Conservation (phyloP, 2,329 filamentous ascomycete species). For the Colletotrichum sp. region DNA sequence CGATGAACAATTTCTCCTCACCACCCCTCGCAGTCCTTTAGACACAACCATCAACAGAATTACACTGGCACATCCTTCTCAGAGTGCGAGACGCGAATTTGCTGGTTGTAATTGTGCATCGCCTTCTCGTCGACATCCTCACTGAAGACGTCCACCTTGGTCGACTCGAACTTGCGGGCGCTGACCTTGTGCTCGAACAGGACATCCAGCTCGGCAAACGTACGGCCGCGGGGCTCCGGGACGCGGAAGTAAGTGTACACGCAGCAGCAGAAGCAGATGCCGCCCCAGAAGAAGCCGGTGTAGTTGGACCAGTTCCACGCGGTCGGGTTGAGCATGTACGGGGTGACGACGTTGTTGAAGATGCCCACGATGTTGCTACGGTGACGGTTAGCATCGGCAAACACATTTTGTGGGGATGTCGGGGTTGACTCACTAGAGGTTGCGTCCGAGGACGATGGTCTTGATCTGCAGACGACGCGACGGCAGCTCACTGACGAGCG, state of each 20-base stretch:
- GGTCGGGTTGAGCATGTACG: constrained; percentile 89
- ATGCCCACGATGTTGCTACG: constrained; percentile 79
- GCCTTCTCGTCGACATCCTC: constrained; percentile 51
- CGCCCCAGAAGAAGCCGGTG: constrained; percentile 88
- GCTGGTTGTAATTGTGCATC: constrained; percentile 53
- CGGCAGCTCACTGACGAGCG: constrained; percentile 83
- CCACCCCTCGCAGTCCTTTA: neutral
- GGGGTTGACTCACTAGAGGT: constrained; percentile 63
- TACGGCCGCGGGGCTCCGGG: constrained; percentile 80
- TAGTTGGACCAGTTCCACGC: constrained; percentile 91
- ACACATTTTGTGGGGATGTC: neutral
- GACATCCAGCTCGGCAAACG: constrained; percentile 86
- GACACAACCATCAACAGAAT: neutral
- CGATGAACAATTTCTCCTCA: neutral
- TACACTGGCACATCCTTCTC: constrained; percentile 24
- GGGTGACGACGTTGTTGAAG: constrained; percentile 80
- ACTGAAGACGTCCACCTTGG: constrained; percentile 61
- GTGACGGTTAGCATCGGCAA: neutral
- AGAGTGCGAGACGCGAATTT: constrained; percentile 34
- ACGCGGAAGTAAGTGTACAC: constrained; percentile 83
- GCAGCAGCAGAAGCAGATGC: constrained; percentile 80
- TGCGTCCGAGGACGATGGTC: constrained; percentile 85
- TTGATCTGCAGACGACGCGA: constrained; percentile 87
- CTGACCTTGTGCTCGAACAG: constrained; percentile 78
- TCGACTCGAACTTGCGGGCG: constrained; percentile 74